Conservation (phyloP, 1,139 yeast genomes). For the Debaryomycetaceae sp. region DNA sequence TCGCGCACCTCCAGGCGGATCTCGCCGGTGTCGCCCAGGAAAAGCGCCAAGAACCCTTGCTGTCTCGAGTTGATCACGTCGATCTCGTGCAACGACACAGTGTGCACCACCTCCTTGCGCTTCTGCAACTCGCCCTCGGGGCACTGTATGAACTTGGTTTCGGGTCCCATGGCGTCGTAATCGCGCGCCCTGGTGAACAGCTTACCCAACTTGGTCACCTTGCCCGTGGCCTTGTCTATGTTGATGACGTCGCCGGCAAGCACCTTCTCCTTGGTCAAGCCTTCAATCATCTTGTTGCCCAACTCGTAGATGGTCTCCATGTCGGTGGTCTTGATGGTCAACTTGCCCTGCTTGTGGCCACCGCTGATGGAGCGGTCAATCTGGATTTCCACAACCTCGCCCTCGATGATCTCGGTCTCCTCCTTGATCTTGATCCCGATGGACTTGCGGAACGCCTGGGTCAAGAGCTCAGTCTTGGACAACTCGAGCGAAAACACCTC, state of each 20-base stretch:
- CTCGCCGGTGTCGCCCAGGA: constrained; percentile 97
- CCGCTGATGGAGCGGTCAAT: constrained; percentile 95
- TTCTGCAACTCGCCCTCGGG: constrained; percentile 98
- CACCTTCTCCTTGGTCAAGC: constrained; percentile 89
- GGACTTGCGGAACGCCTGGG: constrained; percentile 92
- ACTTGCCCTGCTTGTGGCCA: constrained; percentile 96
- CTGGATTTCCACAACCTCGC: constrained; percentile 98
- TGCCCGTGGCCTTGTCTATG: constrained; percentile 93
- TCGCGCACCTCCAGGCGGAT: constrained; percentile 94
- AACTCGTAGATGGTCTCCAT: constrained; percentile 98
- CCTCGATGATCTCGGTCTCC: constrained; percentile 95
- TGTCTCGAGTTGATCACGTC: constrained; percentile 98
- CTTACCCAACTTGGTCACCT: constrained; percentile 89
- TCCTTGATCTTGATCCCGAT: constrained; percentile 95
- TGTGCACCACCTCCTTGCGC: constrained; percentile 92
- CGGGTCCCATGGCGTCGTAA: constrained; percentile 99
- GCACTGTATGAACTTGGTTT: constrained; percentile 94
- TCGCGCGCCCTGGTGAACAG: constrained; percentile 95
- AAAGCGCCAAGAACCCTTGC: constrained; percentile 94
- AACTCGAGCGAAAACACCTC: constrained; percentile 89
- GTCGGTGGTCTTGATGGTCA: constrained; percentile 96
- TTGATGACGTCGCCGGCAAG: constrained; percentile 97
- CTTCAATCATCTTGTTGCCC: constrained; percentile 97
- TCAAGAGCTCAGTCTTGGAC: constrained; percentile 91
- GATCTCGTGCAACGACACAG: constrained; percentile 93